Base-by-base conservation (phyloP, 257 asterid genomes). In the Linaria vulgaris region DNA sequence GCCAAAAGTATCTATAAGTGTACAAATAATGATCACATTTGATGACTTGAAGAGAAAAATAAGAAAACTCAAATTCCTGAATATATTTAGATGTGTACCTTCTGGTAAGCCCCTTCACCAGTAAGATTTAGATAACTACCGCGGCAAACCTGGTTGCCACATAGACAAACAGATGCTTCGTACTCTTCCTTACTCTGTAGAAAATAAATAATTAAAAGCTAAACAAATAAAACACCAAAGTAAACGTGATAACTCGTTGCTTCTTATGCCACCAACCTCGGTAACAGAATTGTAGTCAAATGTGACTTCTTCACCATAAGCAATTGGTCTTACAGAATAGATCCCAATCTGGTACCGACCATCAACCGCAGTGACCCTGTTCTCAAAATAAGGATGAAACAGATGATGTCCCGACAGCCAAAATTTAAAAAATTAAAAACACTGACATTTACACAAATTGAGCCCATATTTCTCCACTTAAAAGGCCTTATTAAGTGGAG, bases 301-400 rank as follows among this genome's bases (percentile, higher is more conserved):
- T 41, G 99, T 90, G 73, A 94, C 71, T 85, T 94, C 99, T 80
- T 94, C 99, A 53, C 99, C 99, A 49, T 78, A 88, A 70, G 86
- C 88, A 74, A 94, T 94, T 58, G 96, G 95, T 47, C 97, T 92
- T 19, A 90, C 90, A 62, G 88, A 72, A 76, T 94, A 90, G 44
- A 94, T 94, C 49, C 99, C 99, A 66, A 94, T 94, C 86, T 87
- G 95, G 83, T 94, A 94, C 70, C 90, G 96, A n/a, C 96, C 97
- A 84, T 84, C 94, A 67, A 94, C 99, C 74, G 99, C 97, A 68
- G 99, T 90, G 63, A 94, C 99, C 82, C 99, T 94, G 85, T 70
- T 57, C 53, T 61, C 77, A 66, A 34, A 69, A 66, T 17, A 56
- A 60, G 62, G 62, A 6, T 58, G 45, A 41, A 69, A 63, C 66